These are phyloP conservation scores for Dichotomopilus funicola DNA, from an alignment of 2,329 filamentous ascomycete genomes.

Conservation along the genomic window DNA sequence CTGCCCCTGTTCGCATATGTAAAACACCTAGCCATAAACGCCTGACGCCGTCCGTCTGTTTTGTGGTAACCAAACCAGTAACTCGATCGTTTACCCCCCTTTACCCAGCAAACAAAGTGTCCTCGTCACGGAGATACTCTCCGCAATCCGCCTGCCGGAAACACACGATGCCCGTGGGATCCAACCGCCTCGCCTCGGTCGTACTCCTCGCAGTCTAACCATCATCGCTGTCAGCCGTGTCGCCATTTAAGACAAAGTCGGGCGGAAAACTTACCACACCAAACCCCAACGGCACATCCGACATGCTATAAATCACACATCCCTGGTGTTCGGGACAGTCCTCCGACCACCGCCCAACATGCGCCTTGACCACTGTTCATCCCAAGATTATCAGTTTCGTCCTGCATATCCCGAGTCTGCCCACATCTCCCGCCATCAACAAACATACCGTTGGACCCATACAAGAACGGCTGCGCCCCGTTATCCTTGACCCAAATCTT, in stretches of 20 bases:
- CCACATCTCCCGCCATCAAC: neutral
- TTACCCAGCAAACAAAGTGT: slow-evolving; percentile 54
- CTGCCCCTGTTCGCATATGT: neutral
- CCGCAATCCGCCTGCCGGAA: slow-evolving; percentile 93
- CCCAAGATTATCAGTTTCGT: neutral
- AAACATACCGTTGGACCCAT: slow-evolving; percentile 63
- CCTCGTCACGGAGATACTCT: slow-evolving; percentile 84
- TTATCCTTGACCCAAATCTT: slow-evolving; percentile 97
- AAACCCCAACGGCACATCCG: slow-evolving; percentile 89
- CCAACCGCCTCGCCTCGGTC: slow-evolving; percentile 72
- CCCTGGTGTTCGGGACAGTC: slow-evolving; percentile 92
- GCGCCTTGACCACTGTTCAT: slow-evolving; percentile 53
- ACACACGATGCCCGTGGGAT: slow-evolving; percentile 82
- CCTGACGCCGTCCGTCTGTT: slow-evolving; percentile 14
- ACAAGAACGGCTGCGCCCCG: slow-evolving; percentile 95
- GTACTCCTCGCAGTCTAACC: slow-evolving; percentile 68
- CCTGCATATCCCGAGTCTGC: too few relatives aligned
- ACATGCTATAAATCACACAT: slow-evolving; percentile 84
- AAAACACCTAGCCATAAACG: slow-evolving; percentile 10
- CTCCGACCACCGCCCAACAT: slow-evolving; percentile 75
- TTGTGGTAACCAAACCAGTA: slow-evolving; percentile 1
- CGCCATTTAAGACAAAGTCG: too few relatives aligned
- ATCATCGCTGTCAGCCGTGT: slow-evolving; percentile 35
- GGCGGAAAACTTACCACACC: slow-evolving; percentile 38
- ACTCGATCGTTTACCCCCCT: neutral